Evolutionary conservation across 768 basidiomycete species (phyloP).

Genomic region (Clitopilus passeckerianus): DNA sequence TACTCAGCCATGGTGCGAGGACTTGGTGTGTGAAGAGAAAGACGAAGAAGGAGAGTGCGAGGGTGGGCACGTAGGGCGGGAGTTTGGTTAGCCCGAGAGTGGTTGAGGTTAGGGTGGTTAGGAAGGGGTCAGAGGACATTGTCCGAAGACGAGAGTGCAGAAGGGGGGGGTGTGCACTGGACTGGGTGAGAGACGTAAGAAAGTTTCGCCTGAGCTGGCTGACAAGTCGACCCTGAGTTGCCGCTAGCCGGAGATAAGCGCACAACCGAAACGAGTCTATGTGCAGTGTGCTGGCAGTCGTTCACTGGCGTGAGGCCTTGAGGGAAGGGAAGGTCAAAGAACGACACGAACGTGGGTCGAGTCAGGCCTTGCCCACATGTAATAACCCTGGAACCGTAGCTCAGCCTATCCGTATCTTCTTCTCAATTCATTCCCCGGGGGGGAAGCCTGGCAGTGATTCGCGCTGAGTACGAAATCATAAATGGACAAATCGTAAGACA

Average conservation of each 20-base stretch:
- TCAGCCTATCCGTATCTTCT: too few species aligned
- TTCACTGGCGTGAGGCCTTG: background rate
- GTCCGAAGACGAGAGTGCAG: background rate
- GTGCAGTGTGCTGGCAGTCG: background rate
- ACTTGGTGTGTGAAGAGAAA: conserved; percentile 58
- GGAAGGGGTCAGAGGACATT: background rate
- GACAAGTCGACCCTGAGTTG: too few species aligned
- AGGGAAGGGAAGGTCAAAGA: background rate
- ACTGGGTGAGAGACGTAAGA: background rate
- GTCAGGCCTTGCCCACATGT: too few species aligned
- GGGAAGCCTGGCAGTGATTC: too few species aligned
- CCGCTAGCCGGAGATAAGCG: too few species aligned
- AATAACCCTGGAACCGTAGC: too few species aligned
- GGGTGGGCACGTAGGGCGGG: conserved; percentile 46
- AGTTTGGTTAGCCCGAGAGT: conserved; percentile 48
- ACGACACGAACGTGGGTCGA: background rate
- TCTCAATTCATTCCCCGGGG: too few species aligned
- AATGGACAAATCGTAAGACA: background rate
- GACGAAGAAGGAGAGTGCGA: conserved; percentile 47
- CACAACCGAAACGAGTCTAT: background rate
- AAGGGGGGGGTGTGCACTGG: background rate
- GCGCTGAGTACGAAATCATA: background rate
- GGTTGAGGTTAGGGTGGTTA: conserved; percentile 6
- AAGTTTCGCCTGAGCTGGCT: too few species aligned
- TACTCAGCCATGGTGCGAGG: conserved; percentile 50